A percentile compares a stretch with the other conserved stretches of the same genome.
phyloP scores from a whole-genome alignment of 1,139 yeast species.

The Kurtzmaniella quercitrusa region DNA sequence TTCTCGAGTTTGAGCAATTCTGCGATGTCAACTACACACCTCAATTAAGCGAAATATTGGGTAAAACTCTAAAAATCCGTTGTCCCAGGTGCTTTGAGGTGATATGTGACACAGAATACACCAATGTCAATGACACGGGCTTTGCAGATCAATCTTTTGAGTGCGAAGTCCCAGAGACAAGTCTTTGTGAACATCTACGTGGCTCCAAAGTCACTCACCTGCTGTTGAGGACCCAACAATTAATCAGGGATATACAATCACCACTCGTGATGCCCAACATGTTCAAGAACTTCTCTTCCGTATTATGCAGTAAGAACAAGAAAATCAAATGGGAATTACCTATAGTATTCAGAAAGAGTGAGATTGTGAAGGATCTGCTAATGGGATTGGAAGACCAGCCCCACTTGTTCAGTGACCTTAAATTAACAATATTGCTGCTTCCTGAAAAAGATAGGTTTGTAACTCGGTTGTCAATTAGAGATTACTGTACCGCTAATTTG shows the following conservation, averaged over 20 bases:
- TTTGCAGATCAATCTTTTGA: slow-evolving; percentile 16
- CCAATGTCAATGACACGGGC: slow-evolving; percentile 14
- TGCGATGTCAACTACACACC: neutral
- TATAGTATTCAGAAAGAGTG: neutral
- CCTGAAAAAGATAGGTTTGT: neutral
- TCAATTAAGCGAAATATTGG: slow-evolving; percentile 2
- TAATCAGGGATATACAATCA: neutral
- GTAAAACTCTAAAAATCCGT: neutral
- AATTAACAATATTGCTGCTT: neutral
- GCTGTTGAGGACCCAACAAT: neutral
- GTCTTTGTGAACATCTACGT: neutral
- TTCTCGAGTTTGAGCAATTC: neutral
- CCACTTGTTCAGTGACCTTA: neutral
- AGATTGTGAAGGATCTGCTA: neutral
- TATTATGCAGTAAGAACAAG: neutral
- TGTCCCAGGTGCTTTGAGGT: slow-evolving; percentile 17
- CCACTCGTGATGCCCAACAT: neutral
- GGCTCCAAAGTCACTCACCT: neutral
- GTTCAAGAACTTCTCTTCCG: neutral
- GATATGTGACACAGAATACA: slow-evolving; percentile 6
- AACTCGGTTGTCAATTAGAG: neutral
- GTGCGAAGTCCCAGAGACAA: neutral
- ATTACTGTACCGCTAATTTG: neutral
- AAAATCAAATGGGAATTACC: no score
- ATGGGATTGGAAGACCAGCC: neutral